Percentiles rank a stretch among this genome's conserved stretches.
Evolutionary conservation across 2,329 filamentous ascomycete species (phyloP).

Genomic region (Dothiorella sarmentorum): DNA sequence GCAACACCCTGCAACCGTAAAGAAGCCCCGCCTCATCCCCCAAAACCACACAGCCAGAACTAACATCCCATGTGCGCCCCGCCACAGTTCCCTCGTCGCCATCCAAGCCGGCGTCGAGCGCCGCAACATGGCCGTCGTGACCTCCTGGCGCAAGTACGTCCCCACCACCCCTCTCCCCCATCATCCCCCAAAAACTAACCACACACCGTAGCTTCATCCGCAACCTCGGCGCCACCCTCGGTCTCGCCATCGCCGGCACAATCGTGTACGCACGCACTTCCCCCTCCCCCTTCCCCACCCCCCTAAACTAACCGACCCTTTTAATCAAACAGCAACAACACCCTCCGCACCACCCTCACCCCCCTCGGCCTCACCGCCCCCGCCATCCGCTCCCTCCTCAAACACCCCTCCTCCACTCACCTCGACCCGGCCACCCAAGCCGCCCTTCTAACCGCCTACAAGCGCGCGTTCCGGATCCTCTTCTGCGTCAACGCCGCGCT

Average conservation of each 20-base stretch:
- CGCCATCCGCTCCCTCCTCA: not conserved
- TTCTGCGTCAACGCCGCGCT: conserved; percentile 12
- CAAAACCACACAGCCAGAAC: not conserved
- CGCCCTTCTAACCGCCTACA: not conserved
- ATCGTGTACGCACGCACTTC: conserved; percentile 35
- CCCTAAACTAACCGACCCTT: not conserved
- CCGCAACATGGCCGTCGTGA: conserved; percentile 42
- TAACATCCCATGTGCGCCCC: not conserved
- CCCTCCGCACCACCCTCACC: not conserved
- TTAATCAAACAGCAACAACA: no score
- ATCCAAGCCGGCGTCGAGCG: conserved; percentile 40
- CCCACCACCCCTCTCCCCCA: no score
- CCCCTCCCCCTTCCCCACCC: no score
- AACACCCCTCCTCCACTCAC: not conserved
- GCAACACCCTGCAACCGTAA: conserved; percentile 18
- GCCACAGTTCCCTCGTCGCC: conserved; percentile 8
- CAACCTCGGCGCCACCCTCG: conserved; percentile 41
- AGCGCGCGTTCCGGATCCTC: not conserved
- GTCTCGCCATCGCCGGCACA: conserved; percentile 39
- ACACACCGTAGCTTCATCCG: conserved; percentile 31
- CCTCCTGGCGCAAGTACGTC: conserved; percentile 27
- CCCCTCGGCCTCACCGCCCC: not conserved
- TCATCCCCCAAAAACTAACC: no score
- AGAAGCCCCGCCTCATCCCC: not conserved
- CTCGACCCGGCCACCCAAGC: no score